phyloP scores from a whole-genome alignment of 495 filamentous ascomycete genomes.

The Astrothelium macrocarpum region DNA sequence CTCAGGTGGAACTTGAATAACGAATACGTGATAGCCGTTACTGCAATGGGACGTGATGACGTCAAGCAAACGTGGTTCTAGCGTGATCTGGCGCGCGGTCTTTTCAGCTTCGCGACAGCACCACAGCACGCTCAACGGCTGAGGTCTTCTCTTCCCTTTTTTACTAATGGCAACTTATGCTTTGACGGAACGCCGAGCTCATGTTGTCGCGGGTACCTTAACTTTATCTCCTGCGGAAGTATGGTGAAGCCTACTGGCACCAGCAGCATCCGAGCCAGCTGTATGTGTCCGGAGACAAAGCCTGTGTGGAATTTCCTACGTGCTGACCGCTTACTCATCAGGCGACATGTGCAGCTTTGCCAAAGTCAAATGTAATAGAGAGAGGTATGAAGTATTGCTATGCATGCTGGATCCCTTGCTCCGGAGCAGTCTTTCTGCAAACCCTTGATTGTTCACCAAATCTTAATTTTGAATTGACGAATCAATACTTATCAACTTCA shows the following conservation, averaged over 20 bases:
- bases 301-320: neutral
- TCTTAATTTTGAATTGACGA: neutral
- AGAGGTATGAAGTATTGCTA: neutral
- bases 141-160: neutral
- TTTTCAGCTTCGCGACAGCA: neutral
- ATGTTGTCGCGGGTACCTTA: neutral
- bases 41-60: too few species aligned
- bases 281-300: neutral
- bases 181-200: neutral
- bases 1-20: too few species aligned
- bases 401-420: neutral
- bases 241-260: neutral
- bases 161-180: neutral
- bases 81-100: neutral
- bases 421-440: neutral
- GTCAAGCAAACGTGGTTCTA: too few species aligned
- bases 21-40: neutral
- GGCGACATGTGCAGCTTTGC: conserved; percentile 1
- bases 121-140: neutral
- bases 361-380: conserved; percentile 1
- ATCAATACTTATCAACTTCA: neutral
- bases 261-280: neutral
- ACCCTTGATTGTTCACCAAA: neutral
- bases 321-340: neutral
- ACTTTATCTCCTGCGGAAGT: neutral